phyloP scores from a whole-genome alignment of 2,329 filamentous ascomycete species.

The Leptodontidium sp. region DNA sequence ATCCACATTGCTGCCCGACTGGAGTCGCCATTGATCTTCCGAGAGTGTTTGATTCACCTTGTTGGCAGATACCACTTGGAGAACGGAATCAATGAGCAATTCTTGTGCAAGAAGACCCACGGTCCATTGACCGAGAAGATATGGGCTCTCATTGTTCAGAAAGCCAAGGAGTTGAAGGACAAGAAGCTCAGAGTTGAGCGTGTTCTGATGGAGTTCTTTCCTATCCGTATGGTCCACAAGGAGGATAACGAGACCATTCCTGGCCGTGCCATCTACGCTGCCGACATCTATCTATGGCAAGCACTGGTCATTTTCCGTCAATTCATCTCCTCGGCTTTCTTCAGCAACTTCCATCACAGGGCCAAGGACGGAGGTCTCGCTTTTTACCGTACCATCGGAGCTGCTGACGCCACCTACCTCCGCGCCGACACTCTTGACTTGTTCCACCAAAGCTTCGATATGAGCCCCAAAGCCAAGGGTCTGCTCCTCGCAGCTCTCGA shows the following conservation, averaged over 20 bases:
- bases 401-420: conserved; percentile 34
- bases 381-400: conserved; percentile 39
- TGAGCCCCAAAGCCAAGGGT: conserved; percentile 34
- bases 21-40: conserved; percentile 43
- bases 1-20: conserved; percentile 39
- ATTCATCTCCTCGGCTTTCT: conserved; percentile 32
- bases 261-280: conserved; percentile 40
- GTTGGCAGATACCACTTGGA: conserved; percentile 37
- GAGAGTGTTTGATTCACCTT: conserved; percentile 43
- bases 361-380: conserved; percentile 41
- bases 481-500: conserved; percentile 28
- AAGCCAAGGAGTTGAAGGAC: conserved; percentile 35
- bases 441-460: conserved; percentile 36
- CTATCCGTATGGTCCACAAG: conserved; percentile 36
- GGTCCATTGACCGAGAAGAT: conserved; percentile 27
- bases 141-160: conserved; percentile 32
- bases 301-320: conserved; percentile 39
- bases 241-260: conserved; percentile 30
- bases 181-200: conserved; percentile 40
- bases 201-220: conserved; percentile 37
- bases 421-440: conserved; percentile 20
- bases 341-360: conserved; percentile 33
- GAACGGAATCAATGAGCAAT: conserved; percentile 28
- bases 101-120: conserved; percentile 16
- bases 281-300: conserved; percentile 45